Percentiles rank a stretch among this genome's conserved stretches.
Conservation (phyloP, 2,329 filamentous ascomycete genomes). For the Alternaria sp. region DNA sequence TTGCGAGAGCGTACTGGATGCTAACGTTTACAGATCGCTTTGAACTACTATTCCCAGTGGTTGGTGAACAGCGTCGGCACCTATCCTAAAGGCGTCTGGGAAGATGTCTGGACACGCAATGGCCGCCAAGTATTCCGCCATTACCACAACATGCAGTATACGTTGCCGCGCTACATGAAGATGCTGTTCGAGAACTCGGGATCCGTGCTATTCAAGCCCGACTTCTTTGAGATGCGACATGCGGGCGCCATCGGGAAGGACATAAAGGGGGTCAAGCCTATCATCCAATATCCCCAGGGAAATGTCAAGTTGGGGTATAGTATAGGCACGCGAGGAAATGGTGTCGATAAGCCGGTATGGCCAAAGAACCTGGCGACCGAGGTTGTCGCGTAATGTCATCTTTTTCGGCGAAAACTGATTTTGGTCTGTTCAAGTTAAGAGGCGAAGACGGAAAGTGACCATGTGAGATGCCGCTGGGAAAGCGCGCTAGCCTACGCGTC, state of each 20-base stretch:
- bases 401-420: neutral
- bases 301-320: conserved; percentile 52
- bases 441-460: too few species aligned
- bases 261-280: conserved; percentile 53
- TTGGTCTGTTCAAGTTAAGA: too few species aligned
- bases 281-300: conserved; percentile 47
- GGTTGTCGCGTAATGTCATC: conserved; percentile 34
- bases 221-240: conserved; percentile 57
- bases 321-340: conserved; percentile 59
- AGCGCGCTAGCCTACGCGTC: neutral
- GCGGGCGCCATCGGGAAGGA: conserved; percentile 48
- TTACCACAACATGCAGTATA: conserved; percentile 57
- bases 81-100: conserved; percentile 54
- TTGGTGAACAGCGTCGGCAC: conserved; percentile 40
- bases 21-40: conserved; percentile 26
- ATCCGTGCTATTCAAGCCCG: conserved; percentile 52
- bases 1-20: neutral
- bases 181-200: conserved; percentile 50
- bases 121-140: conserved; percentile 58
- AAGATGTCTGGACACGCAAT: conserved; percentile 55
- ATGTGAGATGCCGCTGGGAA: neutral
- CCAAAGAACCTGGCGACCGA: conserved; percentile 54
- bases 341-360: conserved; percentile 57
- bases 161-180: conserved; percentile 50
- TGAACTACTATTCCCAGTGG: conserved; percentile 50